phyloP scores from a whole-genome alignment of 2,329 filamentous ascomycete genomes.

The Trichoderma brevicompactum region DNA sequence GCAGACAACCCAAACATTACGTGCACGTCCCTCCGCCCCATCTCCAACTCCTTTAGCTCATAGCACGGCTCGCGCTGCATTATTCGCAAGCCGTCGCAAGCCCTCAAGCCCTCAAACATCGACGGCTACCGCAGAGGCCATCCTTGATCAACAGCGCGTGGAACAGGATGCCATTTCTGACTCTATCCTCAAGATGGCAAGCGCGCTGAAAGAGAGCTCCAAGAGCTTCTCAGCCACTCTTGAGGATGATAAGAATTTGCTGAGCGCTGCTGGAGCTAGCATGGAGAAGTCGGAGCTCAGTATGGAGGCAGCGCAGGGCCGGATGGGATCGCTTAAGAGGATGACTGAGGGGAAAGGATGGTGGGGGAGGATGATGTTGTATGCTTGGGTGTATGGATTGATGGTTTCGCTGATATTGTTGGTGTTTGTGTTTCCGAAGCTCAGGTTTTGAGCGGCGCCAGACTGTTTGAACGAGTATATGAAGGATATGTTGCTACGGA shows the following conservation, averaged over 20 bases:
- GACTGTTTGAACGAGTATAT: background rate
- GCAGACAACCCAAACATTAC: constrained; percentile 44
- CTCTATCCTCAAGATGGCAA: constrained; percentile 80
- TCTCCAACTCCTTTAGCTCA: constrained; percentile 37
- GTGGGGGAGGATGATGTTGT: constrained; percentile 83
- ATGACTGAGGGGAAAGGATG: constrained; percentile 90
- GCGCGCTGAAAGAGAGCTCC: constrained; percentile 75
- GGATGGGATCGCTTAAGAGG: constrained; percentile 75
- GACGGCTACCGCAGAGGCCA: constrained; percentile 66
- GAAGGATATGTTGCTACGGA: background rate
- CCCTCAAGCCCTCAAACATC: constrained; percentile 45
- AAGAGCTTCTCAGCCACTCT: constrained; percentile 72
- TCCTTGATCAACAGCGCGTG: constrained; percentile 74
- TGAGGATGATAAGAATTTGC: constrained; percentile 71
- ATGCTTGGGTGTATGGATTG: constrained; percentile 79
- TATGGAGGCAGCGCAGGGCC: constrained; percentile 74
- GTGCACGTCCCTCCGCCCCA: constrained; percentile 38
- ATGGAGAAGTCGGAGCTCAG: constrained; percentile 76
- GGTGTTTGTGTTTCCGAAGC: constrained; percentile 85
- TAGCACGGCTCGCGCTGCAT: constrained; percentile 48
- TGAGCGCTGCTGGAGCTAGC: constrained; percentile 72
- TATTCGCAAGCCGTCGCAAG: constrained; percentile 49
- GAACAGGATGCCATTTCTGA: constrained; percentile 84
- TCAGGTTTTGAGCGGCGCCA: constrained; percentile 66
- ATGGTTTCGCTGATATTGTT: constrained; percentile 78